phyloP scores from a whole-genome alignment of 768 basidiomycete species.

The Panellus pusillus region DNA sequence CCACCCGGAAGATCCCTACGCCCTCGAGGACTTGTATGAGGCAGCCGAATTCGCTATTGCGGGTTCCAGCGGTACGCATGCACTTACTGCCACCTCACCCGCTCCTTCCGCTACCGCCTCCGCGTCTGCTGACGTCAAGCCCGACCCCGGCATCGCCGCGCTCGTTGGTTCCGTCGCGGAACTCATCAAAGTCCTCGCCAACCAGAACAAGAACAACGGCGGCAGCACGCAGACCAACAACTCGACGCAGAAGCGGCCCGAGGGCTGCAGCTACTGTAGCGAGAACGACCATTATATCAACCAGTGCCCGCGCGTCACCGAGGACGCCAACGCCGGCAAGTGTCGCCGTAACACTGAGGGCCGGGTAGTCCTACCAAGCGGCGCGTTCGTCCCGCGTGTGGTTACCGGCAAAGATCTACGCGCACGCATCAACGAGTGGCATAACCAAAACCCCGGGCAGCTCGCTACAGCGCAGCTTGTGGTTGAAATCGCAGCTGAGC shows the following conservation, averaged over 20 bases:
- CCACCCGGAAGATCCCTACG: slow-evolving; percentile 27
- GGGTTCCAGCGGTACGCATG: neutral
- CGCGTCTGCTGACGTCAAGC: neutral
- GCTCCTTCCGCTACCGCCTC: neutral
- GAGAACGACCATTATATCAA: slow-evolving; percentile 25
- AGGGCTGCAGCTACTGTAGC: slow-evolving; percentile 24
- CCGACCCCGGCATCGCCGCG: slow-evolving; percentile 8
- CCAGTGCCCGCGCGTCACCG: slow-evolving; percentile 21
- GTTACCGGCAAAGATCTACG: slow-evolving; percentile 3
- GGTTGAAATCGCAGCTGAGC: neutral
- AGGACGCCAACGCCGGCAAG: slow-evolving; percentile 22
- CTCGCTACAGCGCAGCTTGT: slow-evolving; percentile 4
- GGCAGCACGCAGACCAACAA: neutral
- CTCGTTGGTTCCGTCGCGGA: slow-evolving; percentile 1
- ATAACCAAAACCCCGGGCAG: slow-evolving; percentile 14
- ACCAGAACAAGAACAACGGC: neutral
- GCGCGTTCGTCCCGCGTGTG: slow-evolving; percentile 23
- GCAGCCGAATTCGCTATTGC: slow-evolving; percentile 23
- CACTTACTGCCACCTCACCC: neutral
- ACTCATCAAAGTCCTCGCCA: slow-evolving; percentile 8
- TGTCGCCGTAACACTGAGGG: slow-evolving; percentile 24
- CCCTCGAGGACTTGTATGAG: slow-evolving; percentile 20
- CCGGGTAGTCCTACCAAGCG: slow-evolving; percentile 25
- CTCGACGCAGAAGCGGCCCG: neutral
- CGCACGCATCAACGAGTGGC: slow-evolving; percentile 9